Conservation (phyloP, 2,329 filamentous ascomycete species). For the Pestalotiopsis sp. region DNA sequence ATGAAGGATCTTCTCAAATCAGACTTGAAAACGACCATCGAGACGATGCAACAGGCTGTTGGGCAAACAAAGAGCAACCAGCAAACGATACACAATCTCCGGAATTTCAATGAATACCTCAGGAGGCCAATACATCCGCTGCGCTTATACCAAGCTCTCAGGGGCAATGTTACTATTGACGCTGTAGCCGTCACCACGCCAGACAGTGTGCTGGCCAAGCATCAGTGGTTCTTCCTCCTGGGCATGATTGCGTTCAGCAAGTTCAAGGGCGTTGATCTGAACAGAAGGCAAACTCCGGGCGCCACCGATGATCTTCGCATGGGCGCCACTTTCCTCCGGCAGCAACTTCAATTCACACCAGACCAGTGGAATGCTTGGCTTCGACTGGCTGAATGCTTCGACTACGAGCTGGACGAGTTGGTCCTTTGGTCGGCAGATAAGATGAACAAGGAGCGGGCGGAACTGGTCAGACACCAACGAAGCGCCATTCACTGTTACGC, state of each 20-base stretch:
- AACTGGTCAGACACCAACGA: slow-evolving; percentile 75
- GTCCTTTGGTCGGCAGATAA: slow-evolving; percentile 90
- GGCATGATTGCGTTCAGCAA: slow-evolving; percentile 87
- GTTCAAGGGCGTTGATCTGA: slow-evolving; percentile 71
- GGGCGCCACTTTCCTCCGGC: slow-evolving; percentile 75
- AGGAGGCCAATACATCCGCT: slow-evolving; percentile 83
- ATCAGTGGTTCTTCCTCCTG: slow-evolving; percentile 90
- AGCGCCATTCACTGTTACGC: slow-evolving; percentile 81
- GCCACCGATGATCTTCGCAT: slow-evolving; percentile 84
- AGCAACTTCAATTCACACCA: slow-evolving; percentile 80
- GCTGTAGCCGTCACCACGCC: slow-evolving; percentile 68
- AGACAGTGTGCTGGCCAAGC: slow-evolving; percentile 73
- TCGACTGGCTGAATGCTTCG: slow-evolving; percentile 81
- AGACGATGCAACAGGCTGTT: slow-evolving; percentile 88
- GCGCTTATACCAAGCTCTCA: slow-evolving; percentile 77
- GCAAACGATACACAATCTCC: slow-evolving; percentile 83
- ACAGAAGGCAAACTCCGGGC: slow-evolving; percentile 74
- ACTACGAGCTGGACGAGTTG: slow-evolving; percentile 84
- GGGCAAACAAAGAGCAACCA: slow-evolving; percentile 77
- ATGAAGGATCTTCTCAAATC: slow-evolving; percentile 92
- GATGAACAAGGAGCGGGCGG: slow-evolving; percentile 79
- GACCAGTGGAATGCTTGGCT: slow-evolving; percentile 92
- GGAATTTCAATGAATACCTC: slow-evolving; percentile 78
- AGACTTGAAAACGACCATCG: slow-evolving; percentile 85
- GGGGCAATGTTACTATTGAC: slow-evolving; percentile 75